Conservation (phyloP, 306 rosid genomes). For the Morella rubra region DNA sequence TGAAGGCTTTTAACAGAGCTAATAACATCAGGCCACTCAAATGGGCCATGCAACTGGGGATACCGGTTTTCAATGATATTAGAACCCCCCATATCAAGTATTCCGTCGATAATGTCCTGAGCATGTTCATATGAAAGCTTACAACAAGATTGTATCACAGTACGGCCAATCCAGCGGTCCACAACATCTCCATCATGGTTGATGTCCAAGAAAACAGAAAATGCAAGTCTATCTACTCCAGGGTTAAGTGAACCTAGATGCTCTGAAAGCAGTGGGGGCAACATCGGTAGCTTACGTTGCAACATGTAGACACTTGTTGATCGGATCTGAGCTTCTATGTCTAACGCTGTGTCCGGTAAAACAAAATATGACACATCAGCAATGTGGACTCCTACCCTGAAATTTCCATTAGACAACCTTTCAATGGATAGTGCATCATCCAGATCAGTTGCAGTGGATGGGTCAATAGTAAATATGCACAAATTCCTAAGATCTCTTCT, state of each 20-base stretch:
- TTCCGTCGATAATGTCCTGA: constrained; percentile 66
- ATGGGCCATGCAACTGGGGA: constrained; percentile 63
- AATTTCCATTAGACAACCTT: constrained; percentile 62
- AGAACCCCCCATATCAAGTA: constrained; percentile 32
- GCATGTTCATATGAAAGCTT: constrained; percentile 83
- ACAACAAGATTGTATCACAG: constrained; percentile 85
- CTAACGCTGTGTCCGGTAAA: constrained; percentile 64
- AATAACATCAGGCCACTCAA: constrained; percentile 65
- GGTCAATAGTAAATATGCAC: constrained; percentile 84
- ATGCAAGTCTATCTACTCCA: constrained; percentile 79
- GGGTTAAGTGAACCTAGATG: constrained; percentile 77
- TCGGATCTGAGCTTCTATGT: constrained; percentile 64
- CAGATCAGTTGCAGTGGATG: constrained; percentile 77
- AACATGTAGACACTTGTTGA: constrained; percentile 79
- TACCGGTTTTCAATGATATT: constrained; percentile 23
- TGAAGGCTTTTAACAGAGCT: constrained; percentile 58
- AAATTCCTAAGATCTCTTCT: constrained; percentile 76
- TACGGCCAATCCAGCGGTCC: constrained; percentile 74
- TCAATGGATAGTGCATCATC: constrained; percentile 90
- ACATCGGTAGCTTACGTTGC: constrained; percentile 64
- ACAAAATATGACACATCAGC: constrained; percentile 88
- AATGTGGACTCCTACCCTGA: constrained; percentile 85
- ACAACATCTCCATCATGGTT: constrained; percentile 57
- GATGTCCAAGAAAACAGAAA: constrained; percentile 73
- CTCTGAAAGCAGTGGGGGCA: constrained; percentile 71